phyloP scores from a whole-genome alignment of 495 filamentous ascomycete species.

The Barbatosphaeria neglecta region DNA sequence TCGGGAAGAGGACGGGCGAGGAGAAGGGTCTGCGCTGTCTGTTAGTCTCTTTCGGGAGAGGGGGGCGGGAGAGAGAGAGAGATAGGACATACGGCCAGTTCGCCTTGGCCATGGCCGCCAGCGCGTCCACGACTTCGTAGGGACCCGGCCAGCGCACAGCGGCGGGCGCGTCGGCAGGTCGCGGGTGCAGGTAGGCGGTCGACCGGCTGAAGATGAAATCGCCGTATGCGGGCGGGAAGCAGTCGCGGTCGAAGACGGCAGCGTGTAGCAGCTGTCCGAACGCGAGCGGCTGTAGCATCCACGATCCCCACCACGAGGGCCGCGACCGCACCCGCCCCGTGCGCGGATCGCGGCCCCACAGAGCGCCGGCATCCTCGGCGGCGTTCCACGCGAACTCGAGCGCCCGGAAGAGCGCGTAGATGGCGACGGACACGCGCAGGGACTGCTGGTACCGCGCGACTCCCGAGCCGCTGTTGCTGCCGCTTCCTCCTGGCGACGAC shows the following conservation, averaged over 20 bases:
- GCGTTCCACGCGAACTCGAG: conserved; percentile 81
- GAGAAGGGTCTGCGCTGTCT: conserved; percentile 50
- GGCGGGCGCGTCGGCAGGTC: conserved; percentile 57
- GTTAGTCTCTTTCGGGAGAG: conserved; percentile 5
- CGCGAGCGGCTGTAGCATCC: conserved; percentile 88
- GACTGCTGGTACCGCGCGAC: neutral
- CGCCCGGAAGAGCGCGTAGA: conserved; percentile 66
- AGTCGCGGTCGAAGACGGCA: conserved; percentile 85
- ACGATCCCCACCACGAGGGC: conserved; percentile 90
- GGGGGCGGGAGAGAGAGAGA: neutral
- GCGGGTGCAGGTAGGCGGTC: conserved; percentile 62
- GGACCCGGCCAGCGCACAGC: conserved; percentile 61
- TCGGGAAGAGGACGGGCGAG: conserved; percentile 80
- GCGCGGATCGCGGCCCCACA: conserved; percentile 45
- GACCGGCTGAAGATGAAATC: conserved; percentile 64
- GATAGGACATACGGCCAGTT: conserved; percentile 64
- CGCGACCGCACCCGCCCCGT: conserved; percentile 30
- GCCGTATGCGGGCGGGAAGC: conserved; percentile 62
- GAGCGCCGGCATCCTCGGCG: conserved; percentile 66
- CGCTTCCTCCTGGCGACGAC: conserved; percentile 37
- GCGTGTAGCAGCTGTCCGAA: conserved; percentile 86
- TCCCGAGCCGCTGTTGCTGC: neutral
- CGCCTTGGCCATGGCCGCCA: conserved; percentile 67
- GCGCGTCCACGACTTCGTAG: conserved; percentile 65
- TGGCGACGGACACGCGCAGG: conserved; percentile 64